These are phyloP conservation scores for Lagenidium sp. DNA, from an alignment of 352 stramenopile genomes.

Conservation along the genomic window DNA sequence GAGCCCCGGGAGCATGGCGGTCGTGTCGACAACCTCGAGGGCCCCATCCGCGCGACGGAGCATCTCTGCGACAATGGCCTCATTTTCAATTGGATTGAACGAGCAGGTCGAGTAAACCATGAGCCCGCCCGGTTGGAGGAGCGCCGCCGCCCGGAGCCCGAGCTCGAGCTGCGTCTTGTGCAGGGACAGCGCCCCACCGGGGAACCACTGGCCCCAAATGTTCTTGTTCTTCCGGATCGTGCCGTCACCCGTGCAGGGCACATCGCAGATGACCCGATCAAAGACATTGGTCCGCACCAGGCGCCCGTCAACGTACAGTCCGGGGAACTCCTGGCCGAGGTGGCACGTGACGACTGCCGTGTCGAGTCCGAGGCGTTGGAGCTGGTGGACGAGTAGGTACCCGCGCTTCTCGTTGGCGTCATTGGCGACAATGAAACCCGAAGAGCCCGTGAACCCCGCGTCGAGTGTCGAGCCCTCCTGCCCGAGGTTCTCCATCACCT, in stretches of 20 bases:
- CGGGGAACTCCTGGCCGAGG: conserved; percentile 91
- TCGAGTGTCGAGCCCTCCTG: conserved; percentile 9
- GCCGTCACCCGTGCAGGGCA: conserved; percentile 97
- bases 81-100: conserved; percentile 98
- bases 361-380: conserved; percentile 58
- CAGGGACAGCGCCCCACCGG: conserved; percentile 78
- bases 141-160: conserved; percentile 78
- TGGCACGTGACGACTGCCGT: conserved; percentile 90
- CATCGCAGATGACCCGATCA: conserved; percentile 96
- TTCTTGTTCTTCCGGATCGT: conserved; percentile 97
- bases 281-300: conserved; percentile 74
- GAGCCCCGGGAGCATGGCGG: conserved; percentile 34
- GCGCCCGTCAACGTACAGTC: conserved; percentile 45
- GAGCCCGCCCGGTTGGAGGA: conserved; percentile 83
- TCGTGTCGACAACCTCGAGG: conserved; percentile 85
- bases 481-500: conserved; percentile 88
- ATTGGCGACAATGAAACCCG: conserved; percentile 93
- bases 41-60: conserved; percentile 81
- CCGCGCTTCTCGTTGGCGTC: conserved; percentile 93
- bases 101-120: conserved; percentile 97
- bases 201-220: conserved; percentile 88
- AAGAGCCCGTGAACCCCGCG: conserved; percentile 4
- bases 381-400: conserved; percentile 96
- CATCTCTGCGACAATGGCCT: conserved; percentile 94
- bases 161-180: conserved; percentile 93